These are phyloP conservation scores for Beauveria rudraprayagi DNA, from an alignment of 2,329 filamentous ascomycete genomes.

Conservation along the genomic window DNA sequence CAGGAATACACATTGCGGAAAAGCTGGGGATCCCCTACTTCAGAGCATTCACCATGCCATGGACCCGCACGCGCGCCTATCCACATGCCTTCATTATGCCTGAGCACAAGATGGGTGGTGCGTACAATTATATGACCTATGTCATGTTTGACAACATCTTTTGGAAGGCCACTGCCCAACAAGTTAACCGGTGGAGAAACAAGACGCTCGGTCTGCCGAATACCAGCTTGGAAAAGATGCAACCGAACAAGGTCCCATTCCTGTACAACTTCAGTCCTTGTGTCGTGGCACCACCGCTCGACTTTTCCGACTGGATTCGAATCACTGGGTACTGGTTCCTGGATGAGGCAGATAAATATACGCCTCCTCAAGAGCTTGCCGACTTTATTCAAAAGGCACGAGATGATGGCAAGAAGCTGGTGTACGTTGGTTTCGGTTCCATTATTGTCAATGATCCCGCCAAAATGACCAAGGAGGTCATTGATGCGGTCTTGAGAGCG, in stretches of 20 bases:
- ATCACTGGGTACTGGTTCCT: slow-evolving; percentile 98
- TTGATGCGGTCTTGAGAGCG: slow-evolving; percentile 82
- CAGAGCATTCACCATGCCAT: slow-evolving; percentile 96
- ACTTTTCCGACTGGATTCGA: slow-evolving; percentile 96
- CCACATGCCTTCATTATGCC: slow-evolving; percentile 94
- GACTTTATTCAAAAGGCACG: slow-evolving; percentile 81
- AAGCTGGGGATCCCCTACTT: slow-evolving; percentile 91
- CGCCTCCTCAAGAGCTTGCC: slow-evolving; percentile 65
- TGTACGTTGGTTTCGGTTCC: slow-evolving; percentile 95
- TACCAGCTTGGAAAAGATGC: slow-evolving; percentile 82
- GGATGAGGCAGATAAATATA: slow-evolving; percentile 64
- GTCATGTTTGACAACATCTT: slow-evolving; percentile 95
- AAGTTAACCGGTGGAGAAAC: slow-evolving; percentile 90
- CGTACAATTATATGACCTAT: slow-evolving; percentile 92
- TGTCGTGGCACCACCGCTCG: slow-evolving; percentile 87
- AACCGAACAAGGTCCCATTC: slow-evolving; percentile 96
- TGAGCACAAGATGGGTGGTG: slow-evolving; percentile 87
- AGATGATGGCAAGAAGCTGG: slow-evolving; percentile 76
- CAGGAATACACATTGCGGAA: slow-evolving; percentile 94
- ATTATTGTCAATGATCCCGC: slow-evolving; percentile 88
- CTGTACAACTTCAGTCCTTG: slow-evolving; percentile 94
- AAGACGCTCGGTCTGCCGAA: slow-evolving; percentile 68
- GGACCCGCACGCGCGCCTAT: slow-evolving; percentile 91
- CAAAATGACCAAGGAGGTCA: slow-evolving; percentile 84
- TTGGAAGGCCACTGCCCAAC: slow-evolving; percentile 85